Evolutionary conservation across 1,284 basidiomycete genomes (phyloP).

Genomic region (Schizopora paradoxa): DNA sequence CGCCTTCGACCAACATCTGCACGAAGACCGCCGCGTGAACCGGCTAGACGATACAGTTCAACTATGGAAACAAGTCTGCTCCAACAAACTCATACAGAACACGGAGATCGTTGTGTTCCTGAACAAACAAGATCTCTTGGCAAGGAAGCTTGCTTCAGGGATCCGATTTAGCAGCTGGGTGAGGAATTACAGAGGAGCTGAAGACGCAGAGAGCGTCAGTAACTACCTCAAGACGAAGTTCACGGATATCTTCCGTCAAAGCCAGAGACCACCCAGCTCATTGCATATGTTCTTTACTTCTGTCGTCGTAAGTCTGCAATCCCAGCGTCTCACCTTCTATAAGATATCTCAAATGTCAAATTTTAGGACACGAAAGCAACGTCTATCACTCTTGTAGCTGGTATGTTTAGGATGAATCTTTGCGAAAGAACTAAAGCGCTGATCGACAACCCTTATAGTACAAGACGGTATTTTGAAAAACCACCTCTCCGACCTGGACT

Average conservation of each 20-base stretch:
- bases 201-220: slow-evolving; percentile 49
- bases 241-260: slow-evolving; percentile 46
- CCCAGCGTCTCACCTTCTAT: neutral
- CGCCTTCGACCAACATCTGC: slow-evolving; percentile 58
- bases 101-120: slow-evolving; percentile 58
- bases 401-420: slow-evolving; percentile 21
- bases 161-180: slow-evolving; percentile 30
- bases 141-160: slow-evolving; percentile 32
- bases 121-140: slow-evolving; percentile 58
- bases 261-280: slow-evolving; percentile 41
- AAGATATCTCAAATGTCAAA: slow-evolving; percentile 1
- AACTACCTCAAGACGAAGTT: slow-evolving; percentile 64
- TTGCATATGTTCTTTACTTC: slow-evolving; percentile 57
- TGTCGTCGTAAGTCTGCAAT: slow-evolving; percentile 43
- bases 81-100: slow-evolving; percentile 49
- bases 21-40: slow-evolving; percentile 54
- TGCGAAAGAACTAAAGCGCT: neutral
- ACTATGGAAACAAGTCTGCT: slow-evolving; percentile 55
- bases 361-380: slow-evolving; percentile 41
- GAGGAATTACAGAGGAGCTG: slow-evolving; percentile 56
- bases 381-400: slow-evolving; percentile 32
- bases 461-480: slow-evolving; percentile 59
- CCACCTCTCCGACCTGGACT: too few species aligned
- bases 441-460: slow-evolving; percentile 29
- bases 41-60: slow-evolving; percentile 63